Evolutionary conservation across 2,329 filamentous ascomycete genomes (phyloP).

Genomic region (Exophiala viscosa): DNA sequence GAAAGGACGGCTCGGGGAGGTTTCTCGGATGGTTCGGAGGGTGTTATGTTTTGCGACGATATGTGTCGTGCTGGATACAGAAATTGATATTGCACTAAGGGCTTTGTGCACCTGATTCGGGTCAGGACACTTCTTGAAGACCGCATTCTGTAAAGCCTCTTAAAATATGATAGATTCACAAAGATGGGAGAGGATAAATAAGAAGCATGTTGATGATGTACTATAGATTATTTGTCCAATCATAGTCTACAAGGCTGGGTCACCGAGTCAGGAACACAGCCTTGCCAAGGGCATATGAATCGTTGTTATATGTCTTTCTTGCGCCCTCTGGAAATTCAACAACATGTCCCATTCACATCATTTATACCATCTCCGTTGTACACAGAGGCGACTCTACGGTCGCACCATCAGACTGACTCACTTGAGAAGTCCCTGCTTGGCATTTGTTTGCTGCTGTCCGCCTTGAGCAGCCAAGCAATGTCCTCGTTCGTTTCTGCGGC

Average conservation of each 20-base stretch:
- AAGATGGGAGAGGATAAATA: neutral
- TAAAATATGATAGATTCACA: neutral
- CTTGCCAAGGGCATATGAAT: neutral
- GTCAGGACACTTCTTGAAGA: neutral
- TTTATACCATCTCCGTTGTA: too few relatives aligned
- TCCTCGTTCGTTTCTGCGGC: too few relatives aligned
- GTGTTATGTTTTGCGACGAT: constrained; percentile 7
- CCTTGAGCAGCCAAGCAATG: too few relatives aligned
- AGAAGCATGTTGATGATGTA: neutral
- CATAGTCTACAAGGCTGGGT: neutral
- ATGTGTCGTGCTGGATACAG: constrained; percentile 1
- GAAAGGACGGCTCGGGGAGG: constrained; percentile 56
- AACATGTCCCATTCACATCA: neutral
- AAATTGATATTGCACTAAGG: neutral
- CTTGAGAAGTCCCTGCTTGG: too few relatives aligned
- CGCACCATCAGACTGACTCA: too few relatives aligned
- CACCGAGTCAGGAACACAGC: neutral
- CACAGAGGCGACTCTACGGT: too few relatives aligned
- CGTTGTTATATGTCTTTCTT: neutral
- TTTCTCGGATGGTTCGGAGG: constrained; percentile 29
- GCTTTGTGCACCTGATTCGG: neutral
- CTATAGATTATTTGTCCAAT: too few relatives aligned
- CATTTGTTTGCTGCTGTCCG: too few relatives aligned
- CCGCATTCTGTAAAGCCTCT: neutral
- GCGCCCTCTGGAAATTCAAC: neutral